Base-by-base conservation (phyloP, 148 eudicot species). In the Vaccinium macrocarpon region DNA sequence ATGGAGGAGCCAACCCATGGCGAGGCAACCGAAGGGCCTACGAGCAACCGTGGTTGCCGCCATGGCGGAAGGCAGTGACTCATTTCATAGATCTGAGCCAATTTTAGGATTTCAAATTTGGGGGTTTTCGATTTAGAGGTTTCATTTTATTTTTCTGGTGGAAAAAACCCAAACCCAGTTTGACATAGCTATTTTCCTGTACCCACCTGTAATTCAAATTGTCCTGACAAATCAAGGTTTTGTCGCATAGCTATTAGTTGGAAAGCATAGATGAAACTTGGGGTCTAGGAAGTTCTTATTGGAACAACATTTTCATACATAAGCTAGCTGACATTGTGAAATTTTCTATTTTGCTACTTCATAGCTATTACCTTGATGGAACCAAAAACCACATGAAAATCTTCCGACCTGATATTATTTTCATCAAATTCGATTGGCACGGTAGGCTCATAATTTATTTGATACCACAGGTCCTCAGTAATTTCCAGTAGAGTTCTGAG, bases 181-280 rank as follows among this genome's bases (percentile, higher is more conserved):
- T 32, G 35, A 32, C 35, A 32, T 32, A 32, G 35, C 1, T 32
- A 1, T 1, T 32, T 32, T 32, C 1, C 1, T 32, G 35, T 32
- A 84, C 87, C 85, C 88, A 81, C 92, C 90, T 89, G 85, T 55
- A 88, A 92, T 81, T 89, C 90, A 50, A 92, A 92, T 71, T 89
- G 51, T 46, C 90, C 82, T 68, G 94, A 90, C 87, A 92, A 84
- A 84, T 90, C 90, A 42, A 92, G 91, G 80, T 85, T 90, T 11
- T 86, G 86, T 0, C 90, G 89, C 91, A 90, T 86, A 55, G 92
- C 89, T 81, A 92, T 89, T 19, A 90, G 83, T 84, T 89, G 88
- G 81, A 92, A 92, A 84, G 94, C 94, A 72, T 92, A 90, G 73
- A 92, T 90, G 81, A 91, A 91, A 80, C 84, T 81, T 23, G 88